Base-by-base conservation (phyloP, 208 protist species). In the Acanthamoeba sp. region DNA sequence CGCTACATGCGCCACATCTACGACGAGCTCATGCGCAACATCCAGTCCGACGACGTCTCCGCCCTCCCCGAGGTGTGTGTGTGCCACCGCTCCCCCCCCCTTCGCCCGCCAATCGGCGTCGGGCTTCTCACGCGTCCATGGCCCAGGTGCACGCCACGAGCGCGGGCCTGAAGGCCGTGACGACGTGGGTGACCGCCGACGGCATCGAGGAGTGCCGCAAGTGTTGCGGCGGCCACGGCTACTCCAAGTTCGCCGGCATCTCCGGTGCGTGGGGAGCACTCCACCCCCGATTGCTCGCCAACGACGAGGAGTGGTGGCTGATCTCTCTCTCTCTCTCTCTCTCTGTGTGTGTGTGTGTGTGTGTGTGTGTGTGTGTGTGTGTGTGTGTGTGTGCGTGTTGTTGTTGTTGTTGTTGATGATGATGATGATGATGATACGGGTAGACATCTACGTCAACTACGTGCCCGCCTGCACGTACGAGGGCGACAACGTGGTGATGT, bases 401-500 rank as follows among this genome's bases (percentile, higher is more conserved):
- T 50, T 1, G 1, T 9, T 50, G 12, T 12, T 62, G 22, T 76
- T 36, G 66, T 40, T 0, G 7, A 6, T 62, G 14, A 22, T 62
- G 55, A 24, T 20, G 22, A 55, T 20, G 16, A 55, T 20, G 16
- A 55, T 20, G 16, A 55, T 20, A 55, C 6, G 16, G 16, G 22
- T 29, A 73, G 64, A 73, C 34, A 32, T 73, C 29, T 73, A 73
- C 16, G 64, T 73, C 4, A 82, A 88, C 32, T 94, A 94, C 32
- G 91, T 94, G 34, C 38, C 40, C 20, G 73, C 50, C 22, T 94
- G 40, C 45, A 88, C 91, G 48, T 45, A 45, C n/a, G 91, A 94
- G 50, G 91, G 91, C 27, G 91, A 94, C 48, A 94, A 94, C 73
- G 73, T 84, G 24, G 62, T 93, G 12, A 80, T 93, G 89, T 80